Conservation (phyloP, 805 yeast species). For the Lachancea fermentati region DNA sequence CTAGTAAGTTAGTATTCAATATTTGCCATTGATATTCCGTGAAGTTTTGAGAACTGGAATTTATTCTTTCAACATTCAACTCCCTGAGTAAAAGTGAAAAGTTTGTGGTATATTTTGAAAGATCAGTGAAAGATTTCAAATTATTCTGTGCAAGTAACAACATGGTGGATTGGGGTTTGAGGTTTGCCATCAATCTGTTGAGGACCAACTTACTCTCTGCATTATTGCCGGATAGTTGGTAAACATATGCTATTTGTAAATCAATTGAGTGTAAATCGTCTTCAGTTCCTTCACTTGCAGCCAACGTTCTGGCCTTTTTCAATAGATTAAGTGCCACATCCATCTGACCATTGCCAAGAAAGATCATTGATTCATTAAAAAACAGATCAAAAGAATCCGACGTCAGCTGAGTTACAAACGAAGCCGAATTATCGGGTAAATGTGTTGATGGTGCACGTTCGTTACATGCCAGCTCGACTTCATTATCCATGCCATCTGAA, state of each 20-base stretch:
- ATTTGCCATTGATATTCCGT: conserved; percentile 24
- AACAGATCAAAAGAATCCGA: conserved; percentile 50
- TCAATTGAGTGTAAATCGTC: conserved; percentile 57
- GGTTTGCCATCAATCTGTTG: conserved; percentile 23
- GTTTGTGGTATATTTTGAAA: conserved; percentile 30
- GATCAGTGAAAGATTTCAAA: conserved; percentile 22
- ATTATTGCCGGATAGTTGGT: conserved; percentile 37
- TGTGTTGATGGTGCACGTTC: conserved; percentile 65
- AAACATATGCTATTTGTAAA: conserved; percentile 53
- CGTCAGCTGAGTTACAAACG: conserved; percentile 14
- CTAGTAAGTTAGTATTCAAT: conserved; percentile 18
- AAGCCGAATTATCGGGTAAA: conserved; percentile 14
- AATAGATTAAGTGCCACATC: conserved; percentile 39
- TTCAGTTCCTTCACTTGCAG: conserved; percentile 36
- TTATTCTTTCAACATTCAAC: conserved; percentile 23
- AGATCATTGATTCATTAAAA: conserved; percentile 59
- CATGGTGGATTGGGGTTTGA: conserved; percentile 24
- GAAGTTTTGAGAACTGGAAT: conserved; percentile 19
- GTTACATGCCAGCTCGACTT: conserved; percentile 57
- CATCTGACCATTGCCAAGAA: conserved; percentile 40
- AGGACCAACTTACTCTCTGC: conserved; percentile 37
- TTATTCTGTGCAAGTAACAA: conserved; percentile 30
- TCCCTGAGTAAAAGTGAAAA: conserved; percentile 32
- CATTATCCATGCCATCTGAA: conserved; percentile 33
- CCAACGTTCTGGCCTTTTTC: conserved; percentile 39